Evolutionary conservation across 1,284 basidiomycete species (phyloP), one percentile per base, ranked within the genome.

Genomic region (Neolentinus lepideus): DNA sequence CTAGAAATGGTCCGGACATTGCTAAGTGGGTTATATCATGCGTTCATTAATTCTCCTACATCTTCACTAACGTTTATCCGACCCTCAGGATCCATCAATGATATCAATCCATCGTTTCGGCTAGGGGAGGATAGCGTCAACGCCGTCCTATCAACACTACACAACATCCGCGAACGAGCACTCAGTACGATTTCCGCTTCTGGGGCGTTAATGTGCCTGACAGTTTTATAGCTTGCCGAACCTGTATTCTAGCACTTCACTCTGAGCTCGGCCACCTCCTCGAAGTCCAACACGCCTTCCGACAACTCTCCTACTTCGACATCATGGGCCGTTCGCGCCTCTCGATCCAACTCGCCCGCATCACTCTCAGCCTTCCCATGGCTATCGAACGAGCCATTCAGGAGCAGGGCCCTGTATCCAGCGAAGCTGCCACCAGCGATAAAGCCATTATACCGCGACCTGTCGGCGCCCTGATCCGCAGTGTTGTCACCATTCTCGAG

Each of bases 221-320:
- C 31, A 54, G 12, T 54, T 22, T 31, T 55, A 11, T 63, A 90
- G 89, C 85, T n/a, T 92, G 89, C 60, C 83, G 88, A 46, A 84
- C 86, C 27, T 91, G 90, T 63, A 75, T 92, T 33, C 77, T 84
- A 56, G 80, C 89, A 2, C 76, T 94, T 8, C 85, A 88, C 66
- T 72, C 82, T 36, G 85, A 92, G 63, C 78, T 92, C 57, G 75
- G 80, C 12, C 81, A 85, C 26, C 78, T 92, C 8, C 80, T 92
- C 60, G 90, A 92, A 65, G 79, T 92, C 12, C 90, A 92, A 63
- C 81, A 85, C 60, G 80, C 82, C 3, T 84, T 94, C 59, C 81
- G 85, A 31, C 78, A 83, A 56, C 78, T 93, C 35, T 82, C 87
- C 9, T 92, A 91, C 65, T 81, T 92, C 61, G 87, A 92, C 67